Percentiles rank a stretch among this genome's conserved stretches.
Evolutionary conservation across 805 yeast genomes (phyloP).

Genomic region (Candida parachauliodes): DNA sequence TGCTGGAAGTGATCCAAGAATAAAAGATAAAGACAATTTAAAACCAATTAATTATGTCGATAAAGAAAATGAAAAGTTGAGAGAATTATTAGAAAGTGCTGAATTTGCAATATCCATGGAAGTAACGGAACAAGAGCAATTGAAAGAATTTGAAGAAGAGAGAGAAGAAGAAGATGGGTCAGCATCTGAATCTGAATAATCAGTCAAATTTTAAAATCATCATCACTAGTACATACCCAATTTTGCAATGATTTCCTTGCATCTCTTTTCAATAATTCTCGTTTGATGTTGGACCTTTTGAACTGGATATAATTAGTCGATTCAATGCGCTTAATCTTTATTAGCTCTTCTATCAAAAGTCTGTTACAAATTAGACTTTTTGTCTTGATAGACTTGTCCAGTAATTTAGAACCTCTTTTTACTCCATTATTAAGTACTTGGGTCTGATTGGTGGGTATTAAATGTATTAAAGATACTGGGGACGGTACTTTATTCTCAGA

Average conservation of each 20-base stretch:
- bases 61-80: slow-evolving; percentile 52
- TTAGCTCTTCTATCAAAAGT: slow-evolving; percentile 14
- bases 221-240: slow-evolving; percentile 46
- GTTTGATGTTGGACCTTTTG: slow-evolving; percentile 22
- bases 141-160: slow-evolving; percentile 31
- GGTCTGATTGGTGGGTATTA: slow-evolving; percentile 16
- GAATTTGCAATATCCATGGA: slow-evolving; percentile 62
- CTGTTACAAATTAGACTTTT: slow-evolving; percentile 37
- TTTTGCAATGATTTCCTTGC: slow-evolving; percentile 33
- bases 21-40: slow-evolving; percentile 46
- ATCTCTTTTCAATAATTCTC: slow-evolving; percentile 25
- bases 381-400: slow-evolving; percentile 39
- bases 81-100: slow-evolving; percentile 71
- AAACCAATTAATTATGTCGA: slow-evolving; percentile 71
- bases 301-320: slow-evolving; percentile 24
- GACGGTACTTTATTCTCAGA: slow-evolving; percentile 21
- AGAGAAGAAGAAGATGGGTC: slow-evolving; percentile 32
- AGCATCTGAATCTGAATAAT: slow-evolving; percentile 30
- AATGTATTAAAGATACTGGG: slow-evolving; percentile 26
- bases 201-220: slow-evolving; percentile 33
- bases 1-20: slow-evolving; percentile 82
- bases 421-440: slow-evolving; percentile 57
- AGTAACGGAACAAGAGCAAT: slow-evolving; percentile 26
- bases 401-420: slow-evolving; percentile 52
- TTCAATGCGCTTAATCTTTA: not conserved